phyloP scores from a whole-genome alignment of 305 asterid species.

The Solanum chacoense region DNA sequence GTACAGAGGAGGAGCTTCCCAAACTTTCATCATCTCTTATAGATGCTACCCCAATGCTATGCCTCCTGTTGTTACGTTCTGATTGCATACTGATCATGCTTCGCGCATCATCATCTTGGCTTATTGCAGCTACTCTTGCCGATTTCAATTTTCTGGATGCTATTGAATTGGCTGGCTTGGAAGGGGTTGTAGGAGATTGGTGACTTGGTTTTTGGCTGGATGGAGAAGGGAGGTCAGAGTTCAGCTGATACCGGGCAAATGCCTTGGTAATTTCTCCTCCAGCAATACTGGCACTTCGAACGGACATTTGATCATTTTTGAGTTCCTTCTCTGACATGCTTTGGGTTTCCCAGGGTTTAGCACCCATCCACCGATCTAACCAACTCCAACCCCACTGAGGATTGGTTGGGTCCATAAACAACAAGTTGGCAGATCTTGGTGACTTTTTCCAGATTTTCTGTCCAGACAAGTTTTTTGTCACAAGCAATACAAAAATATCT shows the following conservation, averaged over 20 bases:
- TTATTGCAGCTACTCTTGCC: conserved; percentile 35
- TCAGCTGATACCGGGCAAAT: conserved; percentile 78
- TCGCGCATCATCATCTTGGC: conserved; percentile 67
- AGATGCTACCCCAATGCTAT: conserved; percentile 78
- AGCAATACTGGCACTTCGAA: conserved; percentile 23
- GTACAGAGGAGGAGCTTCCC: conserved; percentile 60
- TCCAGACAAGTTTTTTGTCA: not conserved
- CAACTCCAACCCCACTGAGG: conserved; percentile 99
- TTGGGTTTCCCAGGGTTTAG: conserved; percentile 60
- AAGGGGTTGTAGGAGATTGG: conserved; percentile 39
- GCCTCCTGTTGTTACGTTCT: conserved; percentile 60
- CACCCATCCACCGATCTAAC: conserved; percentile 92
- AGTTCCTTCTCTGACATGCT: conserved; percentile 37
- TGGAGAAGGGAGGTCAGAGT: conserved; percentile 47
- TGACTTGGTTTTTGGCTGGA: conserved; percentile 30
- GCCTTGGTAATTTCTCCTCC: conserved; percentile 70
- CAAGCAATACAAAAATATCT: not conserved
- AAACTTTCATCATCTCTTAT: conserved; percentile 80
- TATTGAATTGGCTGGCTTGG: conserved; percentile 25
- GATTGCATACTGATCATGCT: conserved; percentile 59
- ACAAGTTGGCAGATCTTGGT: conserved; percentile 45
- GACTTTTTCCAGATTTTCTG: conserved; percentile 94
- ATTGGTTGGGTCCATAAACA: conserved; percentile 88
- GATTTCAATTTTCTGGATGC: conserved; percentile 49
- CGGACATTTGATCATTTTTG: conserved; percentile 28